A percentile compares a stretch with the other conserved stretches of the same genome.
Evolutionary conservation across 1,284 basidiomycete species (phyloP).

Genomic region (Ceratobasidium sp.): DNA sequence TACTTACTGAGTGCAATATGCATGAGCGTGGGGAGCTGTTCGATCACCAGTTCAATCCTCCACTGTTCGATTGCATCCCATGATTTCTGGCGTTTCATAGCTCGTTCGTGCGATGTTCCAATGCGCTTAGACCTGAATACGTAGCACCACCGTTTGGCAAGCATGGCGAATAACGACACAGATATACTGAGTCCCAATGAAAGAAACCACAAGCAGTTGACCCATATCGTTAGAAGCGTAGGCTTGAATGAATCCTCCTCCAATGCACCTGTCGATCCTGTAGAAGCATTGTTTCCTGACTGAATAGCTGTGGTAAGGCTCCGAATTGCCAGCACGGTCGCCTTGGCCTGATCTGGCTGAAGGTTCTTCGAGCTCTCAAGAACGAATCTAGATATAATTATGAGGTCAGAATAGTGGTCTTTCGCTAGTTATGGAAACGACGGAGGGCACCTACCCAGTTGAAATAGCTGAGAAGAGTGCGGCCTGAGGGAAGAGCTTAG

Average conservation of each 20-base stretch:
- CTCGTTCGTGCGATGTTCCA: neutral
- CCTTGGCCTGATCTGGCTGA: neutral
- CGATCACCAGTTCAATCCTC: too few species aligned
- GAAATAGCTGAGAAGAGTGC: constrained; percentile 24
- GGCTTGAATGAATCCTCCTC: neutral
- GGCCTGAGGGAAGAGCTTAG: constrained; percentile 6
- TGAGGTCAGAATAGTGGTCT: neutral
- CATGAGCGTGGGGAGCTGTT: neutral
- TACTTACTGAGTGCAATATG: constrained; percentile 6
- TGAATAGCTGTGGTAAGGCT: too few species aligned
- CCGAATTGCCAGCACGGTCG: neutral
- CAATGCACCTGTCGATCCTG: too few species aligned
- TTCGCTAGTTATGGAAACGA: neutral
- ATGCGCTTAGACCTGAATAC: neutral
- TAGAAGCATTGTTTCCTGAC: too few species aligned
- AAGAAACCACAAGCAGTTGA: constrained; percentile 4
- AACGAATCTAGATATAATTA: neutral
- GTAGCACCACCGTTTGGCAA: constrained; percentile 9
- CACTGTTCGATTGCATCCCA: constrained; percentile 2
- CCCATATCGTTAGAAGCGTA: neutral
- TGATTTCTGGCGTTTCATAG: neutral
- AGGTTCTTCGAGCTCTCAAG: constrained; percentile 6
- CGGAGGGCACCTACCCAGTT: neutral
- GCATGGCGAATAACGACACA: neutral
- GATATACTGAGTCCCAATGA: neutral